A percentile compares a stretch with the other conserved stretches of the same genome.
phyloP scores from a whole-genome alignment of 2,329 filamentous ascomycete species.

The Aspergillus bombycis region DNA sequence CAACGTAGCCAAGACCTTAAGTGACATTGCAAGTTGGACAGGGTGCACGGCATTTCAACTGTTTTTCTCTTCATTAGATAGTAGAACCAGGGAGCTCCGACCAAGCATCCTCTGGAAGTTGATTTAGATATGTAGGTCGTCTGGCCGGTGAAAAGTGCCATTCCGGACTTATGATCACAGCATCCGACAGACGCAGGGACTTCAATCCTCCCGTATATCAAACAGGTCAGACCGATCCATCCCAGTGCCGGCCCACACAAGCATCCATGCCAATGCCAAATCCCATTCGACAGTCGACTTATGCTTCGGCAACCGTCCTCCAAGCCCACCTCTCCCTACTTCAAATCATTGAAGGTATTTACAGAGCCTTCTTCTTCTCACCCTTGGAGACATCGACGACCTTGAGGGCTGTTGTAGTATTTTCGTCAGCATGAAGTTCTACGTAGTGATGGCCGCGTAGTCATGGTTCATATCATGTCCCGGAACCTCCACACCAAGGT shows the following conservation, averaged over 20 bases:
- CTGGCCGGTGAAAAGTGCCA: slow-evolving; percentile 25
- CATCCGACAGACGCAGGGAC: slow-evolving; percentile 33
- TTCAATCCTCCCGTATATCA: slow-evolving; percentile 16
- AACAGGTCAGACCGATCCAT: slow-evolving; percentile 15
- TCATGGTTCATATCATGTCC: not conserved
- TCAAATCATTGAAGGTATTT: slow-evolving; percentile 35
- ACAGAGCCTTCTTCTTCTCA: slow-evolving; percentile 50
- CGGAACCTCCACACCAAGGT: not conserved
- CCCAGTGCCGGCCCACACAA: slow-evolving; percentile 37
- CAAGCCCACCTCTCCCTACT: slow-evolving; percentile 27
- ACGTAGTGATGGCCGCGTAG: not conserved
- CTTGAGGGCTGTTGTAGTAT: slow-evolving; percentile 43
- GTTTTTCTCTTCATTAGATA: slow-evolving; percentile 42
- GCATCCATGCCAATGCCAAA: slow-evolving; percentile 30
- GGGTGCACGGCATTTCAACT: slow-evolving; percentile 37
- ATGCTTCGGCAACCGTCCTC: slow-evolving; percentile 32
- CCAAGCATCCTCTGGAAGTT: slow-evolving; percentile 30
- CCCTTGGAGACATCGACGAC: slow-evolving; percentile 50
- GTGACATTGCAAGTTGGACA: slow-evolving; percentile 12
- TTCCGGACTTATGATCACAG: slow-evolving; percentile 22
- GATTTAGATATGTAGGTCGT: slow-evolving; percentile 36
- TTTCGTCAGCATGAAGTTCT: slow-evolving; percentile 25
- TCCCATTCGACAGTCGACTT: slow-evolving; percentile 33
- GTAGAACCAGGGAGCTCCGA: slow-evolving; percentile 37
- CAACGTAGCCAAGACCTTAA: not conserved